These are phyloP conservation scores for Oryza brachyantha DNA, from an alignment of 176 grass and related monocot species.

Conservation along the genomic window DNA sequence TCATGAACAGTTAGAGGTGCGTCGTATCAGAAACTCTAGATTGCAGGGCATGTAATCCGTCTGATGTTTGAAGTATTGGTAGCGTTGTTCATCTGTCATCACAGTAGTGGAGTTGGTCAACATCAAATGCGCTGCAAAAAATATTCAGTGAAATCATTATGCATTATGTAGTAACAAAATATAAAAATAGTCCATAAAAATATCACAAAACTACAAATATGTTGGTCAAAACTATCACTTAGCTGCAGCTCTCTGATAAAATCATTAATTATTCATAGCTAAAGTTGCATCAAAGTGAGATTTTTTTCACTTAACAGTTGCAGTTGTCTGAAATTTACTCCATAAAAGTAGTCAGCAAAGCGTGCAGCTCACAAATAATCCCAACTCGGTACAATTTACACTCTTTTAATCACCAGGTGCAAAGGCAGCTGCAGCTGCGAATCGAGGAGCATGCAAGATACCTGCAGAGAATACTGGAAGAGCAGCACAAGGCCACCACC, in stretches of 20 bases:
- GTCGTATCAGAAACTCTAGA: constrained; percentile 22
- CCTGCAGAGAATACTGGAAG: constrained; percentile 90
- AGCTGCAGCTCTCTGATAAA: too few relatives aligned
- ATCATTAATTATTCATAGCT: too few relatives aligned
- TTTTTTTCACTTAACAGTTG: too few relatives aligned
- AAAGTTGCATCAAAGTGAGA: too few relatives aligned
- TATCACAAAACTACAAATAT: too few relatives aligned
- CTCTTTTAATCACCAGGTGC: constrained; percentile 41
- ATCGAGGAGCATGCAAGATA: constrained; percentile 94
- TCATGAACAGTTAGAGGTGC: constrained; percentile 91
- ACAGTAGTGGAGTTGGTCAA: not conserved
- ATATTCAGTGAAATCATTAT: not conserved
- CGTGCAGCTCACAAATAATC: not conserved
- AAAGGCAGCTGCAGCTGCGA: constrained; percentile 74
- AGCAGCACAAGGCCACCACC: constrained; percentile 80
- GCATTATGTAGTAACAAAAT: not conserved
- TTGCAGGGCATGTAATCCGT: not conserved
- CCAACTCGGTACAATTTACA: not conserved
- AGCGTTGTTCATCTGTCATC: not conserved
- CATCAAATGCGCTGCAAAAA: not conserved
- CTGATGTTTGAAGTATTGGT: not conserved
- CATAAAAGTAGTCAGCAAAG: too few relatives aligned
- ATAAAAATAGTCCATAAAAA: not conserved
- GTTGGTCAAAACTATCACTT: too few relatives aligned
- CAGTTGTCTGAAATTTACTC: too few relatives aligned